Conservation (phyloP, 169 alveolate species). For the Neospora caninum region DNA sequence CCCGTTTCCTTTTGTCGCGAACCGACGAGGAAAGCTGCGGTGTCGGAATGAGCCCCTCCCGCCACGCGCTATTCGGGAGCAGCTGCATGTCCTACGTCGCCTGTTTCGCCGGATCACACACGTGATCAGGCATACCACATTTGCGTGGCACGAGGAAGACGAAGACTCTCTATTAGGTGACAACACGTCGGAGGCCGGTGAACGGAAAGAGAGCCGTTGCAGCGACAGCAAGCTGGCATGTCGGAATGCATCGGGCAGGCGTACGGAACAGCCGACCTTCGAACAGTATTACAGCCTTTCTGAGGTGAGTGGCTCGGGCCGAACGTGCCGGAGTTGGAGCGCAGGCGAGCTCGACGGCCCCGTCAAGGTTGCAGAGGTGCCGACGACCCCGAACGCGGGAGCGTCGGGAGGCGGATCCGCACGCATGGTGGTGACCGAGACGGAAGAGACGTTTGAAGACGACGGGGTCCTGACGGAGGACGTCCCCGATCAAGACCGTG, state of each 20-base stretch:
- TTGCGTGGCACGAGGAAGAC: not conserved
- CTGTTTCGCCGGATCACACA: not conserved
- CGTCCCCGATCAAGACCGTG: no score
- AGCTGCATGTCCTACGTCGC: not conserved
- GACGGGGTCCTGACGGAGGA: not conserved
- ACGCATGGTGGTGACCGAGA: not conserved
- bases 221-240: not conserved
- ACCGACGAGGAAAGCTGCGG: not conserved
- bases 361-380: no score
- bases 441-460: not conserved
- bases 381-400: no score
- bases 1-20: not conserved
- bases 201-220: not conserved
- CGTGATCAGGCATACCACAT: not conserved
- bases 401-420: no score
- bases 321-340: no score
- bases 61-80: not conserved
- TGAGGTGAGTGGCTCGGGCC: no score
- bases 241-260: not conserved
- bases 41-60: not conserved
- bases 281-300: no score
- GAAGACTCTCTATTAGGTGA: not conserved
- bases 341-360: no score
- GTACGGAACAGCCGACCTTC: no score
- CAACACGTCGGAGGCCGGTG: not conserved